A percentile compares a stretch with the other conserved stretches of the same genome.
Conservation (phyloP, 139 green algal genomes). For the Zygnema cylindricum region DNA sequence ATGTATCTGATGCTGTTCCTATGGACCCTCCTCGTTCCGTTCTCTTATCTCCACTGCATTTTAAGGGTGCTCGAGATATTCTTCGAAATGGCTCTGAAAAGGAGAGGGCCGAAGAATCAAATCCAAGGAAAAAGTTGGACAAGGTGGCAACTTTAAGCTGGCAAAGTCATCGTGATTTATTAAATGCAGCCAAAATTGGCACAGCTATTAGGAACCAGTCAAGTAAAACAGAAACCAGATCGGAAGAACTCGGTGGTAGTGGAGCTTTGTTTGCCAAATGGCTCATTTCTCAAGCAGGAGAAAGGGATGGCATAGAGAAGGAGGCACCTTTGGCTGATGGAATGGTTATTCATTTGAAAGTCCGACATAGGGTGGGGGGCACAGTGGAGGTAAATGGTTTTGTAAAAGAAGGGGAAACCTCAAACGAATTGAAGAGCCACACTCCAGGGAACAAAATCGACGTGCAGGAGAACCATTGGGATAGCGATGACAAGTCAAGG, state of each 20-base stretch:
- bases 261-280: background rate
- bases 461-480: background rate
- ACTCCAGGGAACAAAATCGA: background rate
- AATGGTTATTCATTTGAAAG: background rate
- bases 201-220: background rate
- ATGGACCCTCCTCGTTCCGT: background rate
- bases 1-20: background rate
- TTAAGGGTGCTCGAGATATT: background rate
- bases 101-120: conserved; percentile 16
- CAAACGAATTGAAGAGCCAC: background rate
- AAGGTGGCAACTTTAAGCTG: background rate
- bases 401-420: background rate
- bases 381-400: too few species aligned
- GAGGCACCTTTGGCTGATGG: background rate
- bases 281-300: background rate
- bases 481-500: background rate
- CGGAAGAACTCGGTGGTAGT: background rate
- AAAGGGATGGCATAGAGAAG: background rate
- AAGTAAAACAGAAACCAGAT: too few species aligned
- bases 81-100: conserved; percentile 21
- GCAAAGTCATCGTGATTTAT: background rate
- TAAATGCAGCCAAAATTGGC: background rate
- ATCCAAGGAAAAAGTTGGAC: conserved; percentile 8
- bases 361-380: background rate
- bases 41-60: background rate